Base-by-base conservation (phyloP, 305 asterid species). In the Fraxinus dipetala region DNA sequence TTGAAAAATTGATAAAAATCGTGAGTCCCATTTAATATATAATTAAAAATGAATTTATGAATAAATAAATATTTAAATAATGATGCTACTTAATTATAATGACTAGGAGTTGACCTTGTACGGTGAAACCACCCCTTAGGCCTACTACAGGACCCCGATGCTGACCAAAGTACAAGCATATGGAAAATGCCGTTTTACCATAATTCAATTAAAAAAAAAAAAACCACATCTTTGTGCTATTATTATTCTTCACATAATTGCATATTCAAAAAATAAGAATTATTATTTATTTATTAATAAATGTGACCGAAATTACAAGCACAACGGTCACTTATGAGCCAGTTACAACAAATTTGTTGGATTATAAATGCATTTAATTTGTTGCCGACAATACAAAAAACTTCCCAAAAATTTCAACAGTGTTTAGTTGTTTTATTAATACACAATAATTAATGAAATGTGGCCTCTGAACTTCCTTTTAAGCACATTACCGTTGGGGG, bases 281-380 rank as follows among this genome's bases (percentile, higher is more conserved):
- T 16, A 16, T n/a, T 54, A 54, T 54, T n/a, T 54, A 54, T 54
- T 54, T n/a, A n/a, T 54, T 54, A 54, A 54, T 54, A 54, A 54
- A 54, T 59, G 69, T 54, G 69, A 59, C 69, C 69, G 88, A 76
- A 92, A 87, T n/a, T 78, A 85, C 72, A 24, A 30, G 34, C 16
- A 38, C 75, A 10, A 35, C 59, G 75, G 75, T 70, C 20, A 16
- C 38, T 31, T 31, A 70, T 30, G 2, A 30, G 36, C 38, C 75
- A 11, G 38, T 26, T 1, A 28, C 75, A 69, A 28, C 32, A 24
- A 69, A 26, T 79, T 76, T 31, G 24, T 70, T 32, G 59, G 36
- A 24, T 22, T 82, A 75, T 30, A 70, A 72, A 73, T 76, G 72
- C 84, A 63, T 76, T 82, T 40, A 82, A 26, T 82, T 81, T 76